Percentiles rank a stretch among this genome's conserved stretches.
Conservation (phyloP, 192 early-diverging fungal species). For the Spizellomyces sp. region DNA sequence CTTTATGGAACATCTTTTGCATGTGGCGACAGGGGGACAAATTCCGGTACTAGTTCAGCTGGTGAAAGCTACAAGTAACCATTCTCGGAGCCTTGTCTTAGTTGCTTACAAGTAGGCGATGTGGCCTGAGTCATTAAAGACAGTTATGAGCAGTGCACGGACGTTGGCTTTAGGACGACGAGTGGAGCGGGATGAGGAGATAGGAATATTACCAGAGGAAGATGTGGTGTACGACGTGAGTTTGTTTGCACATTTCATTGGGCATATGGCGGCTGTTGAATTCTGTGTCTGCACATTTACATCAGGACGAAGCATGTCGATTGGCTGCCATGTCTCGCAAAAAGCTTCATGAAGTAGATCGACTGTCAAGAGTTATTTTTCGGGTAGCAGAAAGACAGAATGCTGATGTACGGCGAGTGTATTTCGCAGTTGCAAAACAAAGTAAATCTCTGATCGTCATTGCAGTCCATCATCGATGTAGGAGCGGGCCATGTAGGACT, state of each 20-base stretch:
- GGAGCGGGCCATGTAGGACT: constrained; percentile 15
- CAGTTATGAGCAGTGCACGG: no score
- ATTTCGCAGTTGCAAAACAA: no score
- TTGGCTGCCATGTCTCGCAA: constrained; percentile 19
- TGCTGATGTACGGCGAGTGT: constrained; percentile 8
- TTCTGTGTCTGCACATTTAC: not conserved
- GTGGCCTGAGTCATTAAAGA: no score
- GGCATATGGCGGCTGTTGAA: not conserved
- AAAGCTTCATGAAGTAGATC: constrained; percentile 28
- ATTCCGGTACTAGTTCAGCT: no score
- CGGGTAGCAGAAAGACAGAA: not conserved
- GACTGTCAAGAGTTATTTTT: constrained; percentile 11
- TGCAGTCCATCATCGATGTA: constrained; percentile 19
- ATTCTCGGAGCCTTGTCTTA: no score
- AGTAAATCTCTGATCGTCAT: no score
- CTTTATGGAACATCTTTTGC: constrained; percentile 4
- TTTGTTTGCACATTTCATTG: not conserved
- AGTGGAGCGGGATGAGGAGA: constrained; percentile 1
- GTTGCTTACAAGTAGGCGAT: no score
- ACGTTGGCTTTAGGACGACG: no score
- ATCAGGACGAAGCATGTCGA: not conserved
- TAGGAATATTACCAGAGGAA: not conserved
- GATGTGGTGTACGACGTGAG: not conserved
- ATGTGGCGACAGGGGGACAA: not conserved
- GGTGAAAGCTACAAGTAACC: no score